These are phyloP conservation scores for Penicillium sp. DNA, from an alignment of 2,329 filamentous ascomycete genomes.

Conservation along the genomic window DNA sequence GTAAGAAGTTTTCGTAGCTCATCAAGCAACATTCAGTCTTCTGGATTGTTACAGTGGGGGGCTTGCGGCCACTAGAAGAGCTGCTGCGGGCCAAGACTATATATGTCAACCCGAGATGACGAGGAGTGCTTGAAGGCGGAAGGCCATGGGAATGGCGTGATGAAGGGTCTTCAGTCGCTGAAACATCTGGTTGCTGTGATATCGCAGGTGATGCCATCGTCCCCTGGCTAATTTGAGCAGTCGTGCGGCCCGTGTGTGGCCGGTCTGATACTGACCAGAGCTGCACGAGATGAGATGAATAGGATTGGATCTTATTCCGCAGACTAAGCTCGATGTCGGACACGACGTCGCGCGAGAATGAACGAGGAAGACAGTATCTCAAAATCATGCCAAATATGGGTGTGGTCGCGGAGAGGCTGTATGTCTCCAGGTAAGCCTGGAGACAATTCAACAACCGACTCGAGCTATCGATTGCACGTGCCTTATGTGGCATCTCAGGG, in stretches of 20 bases:
- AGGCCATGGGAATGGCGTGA: slow-evolving; percentile 6
- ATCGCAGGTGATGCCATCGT: slow-evolving; percentile 1
- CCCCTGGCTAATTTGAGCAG: neutral
- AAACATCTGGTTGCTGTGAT: slow-evolving; percentile 10
- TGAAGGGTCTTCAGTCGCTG: slow-evolving; percentile 3
- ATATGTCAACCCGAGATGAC: too few relatives aligned
- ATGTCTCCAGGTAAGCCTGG: slow-evolving; percentile 41
- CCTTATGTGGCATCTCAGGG: slow-evolving; percentile 20
- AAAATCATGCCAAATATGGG: slow-evolving; percentile 45
- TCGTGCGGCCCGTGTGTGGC: neutral
- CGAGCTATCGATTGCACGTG: slow-evolving; percentile 36
- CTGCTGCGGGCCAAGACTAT: too few relatives aligned
- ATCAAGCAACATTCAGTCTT: neutral
- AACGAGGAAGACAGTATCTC: slow-evolving; percentile 31
- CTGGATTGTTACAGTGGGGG: neutral
- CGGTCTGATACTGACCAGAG: slow-evolving; percentile 27
- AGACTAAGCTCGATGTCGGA: slow-evolving; percentile 29
- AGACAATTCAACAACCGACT: slow-evolving; percentile 37
- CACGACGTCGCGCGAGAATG: slow-evolving; percentile 3
- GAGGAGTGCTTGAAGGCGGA: slow-evolving; percentile 8
- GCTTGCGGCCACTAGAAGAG: neutral
- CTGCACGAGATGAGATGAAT: slow-evolving; percentile 30
- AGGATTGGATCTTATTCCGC: slow-evolving; percentile 28
- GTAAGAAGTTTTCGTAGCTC: neutral
- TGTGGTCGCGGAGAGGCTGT: slow-evolving; percentile 40